These are phyloP conservation scores for Kuraishia ogatae DNA, from an alignment of 805 yeast genomes.

Conservation along the genomic window DNA sequence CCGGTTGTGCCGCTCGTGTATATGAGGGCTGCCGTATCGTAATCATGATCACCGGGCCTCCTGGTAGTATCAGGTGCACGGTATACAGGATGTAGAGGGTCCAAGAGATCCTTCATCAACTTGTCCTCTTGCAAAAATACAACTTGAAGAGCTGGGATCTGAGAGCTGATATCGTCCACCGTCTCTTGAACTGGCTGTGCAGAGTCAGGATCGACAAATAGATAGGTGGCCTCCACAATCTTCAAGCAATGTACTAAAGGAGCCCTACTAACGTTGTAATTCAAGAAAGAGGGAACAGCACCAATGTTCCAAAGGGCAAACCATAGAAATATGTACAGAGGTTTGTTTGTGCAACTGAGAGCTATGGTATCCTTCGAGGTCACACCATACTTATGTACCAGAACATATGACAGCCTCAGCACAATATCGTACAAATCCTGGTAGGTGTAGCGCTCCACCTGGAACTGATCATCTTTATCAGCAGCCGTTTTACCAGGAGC, in stretches of 20 bases:
- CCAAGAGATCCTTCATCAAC: conserved; percentile 25
- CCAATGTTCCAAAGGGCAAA: conserved; percentile 87
- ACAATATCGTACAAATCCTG: conserved; percentile 58
- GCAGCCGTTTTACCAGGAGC: conserved; percentile 26
- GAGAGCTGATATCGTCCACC: conserved; percentile 22
- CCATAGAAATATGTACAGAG: conserved; percentile 74
- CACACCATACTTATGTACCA: conserved; percentile 56
- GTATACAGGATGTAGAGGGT: conserved; percentile 35
- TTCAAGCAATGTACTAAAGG: conserved; percentile 76
- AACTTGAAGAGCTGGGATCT: conserved; percentile 20
- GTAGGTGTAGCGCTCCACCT: conserved; percentile 59
- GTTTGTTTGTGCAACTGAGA: conserved; percentile 73
- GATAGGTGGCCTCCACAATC: conserved; percentile 52
- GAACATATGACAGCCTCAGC: conserved; percentile 54
- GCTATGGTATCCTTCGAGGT: conserved; percentile 63
- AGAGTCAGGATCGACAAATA: conserved; percentile 71
- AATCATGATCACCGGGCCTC: conserved; percentile 48
- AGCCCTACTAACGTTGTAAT: conserved; percentile 65
- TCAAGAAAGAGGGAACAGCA: conserved; percentile 80
- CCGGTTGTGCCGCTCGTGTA: conserved; percentile 96
- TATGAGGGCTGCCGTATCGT: conserved; percentile 61
- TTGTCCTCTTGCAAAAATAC: conserved; percentile 19
- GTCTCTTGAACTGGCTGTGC: conserved; percentile 42
- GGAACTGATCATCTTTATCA: conserved; percentile 46
- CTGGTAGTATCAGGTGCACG: conserved; percentile 51